Percentiles rank a stretch among this genome's conserved stretches.
Conservation (phyloP, 495 filamentous ascomycete genomes). For the Podospora tetraspora region DNA sequence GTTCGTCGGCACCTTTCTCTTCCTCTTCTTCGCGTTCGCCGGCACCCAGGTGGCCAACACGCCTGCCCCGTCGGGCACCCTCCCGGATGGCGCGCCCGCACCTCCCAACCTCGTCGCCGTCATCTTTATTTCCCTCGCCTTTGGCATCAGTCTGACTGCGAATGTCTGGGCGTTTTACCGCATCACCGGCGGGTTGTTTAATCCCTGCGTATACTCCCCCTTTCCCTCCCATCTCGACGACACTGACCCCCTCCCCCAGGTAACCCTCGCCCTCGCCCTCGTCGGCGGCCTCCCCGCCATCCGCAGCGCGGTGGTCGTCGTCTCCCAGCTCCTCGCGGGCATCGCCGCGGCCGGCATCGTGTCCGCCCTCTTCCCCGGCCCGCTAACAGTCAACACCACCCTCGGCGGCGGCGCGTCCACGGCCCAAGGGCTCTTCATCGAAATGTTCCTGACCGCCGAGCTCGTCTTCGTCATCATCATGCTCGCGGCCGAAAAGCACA, state of each 20-base stretch:
- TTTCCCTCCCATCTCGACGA: background rate
- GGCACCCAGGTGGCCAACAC: conserved; percentile 69
- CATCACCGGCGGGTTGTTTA: conserved; percentile 74
- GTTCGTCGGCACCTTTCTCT: conserved; percentile 76
- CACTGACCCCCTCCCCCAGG: conserved; percentile 10
- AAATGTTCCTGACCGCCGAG: conserved; percentile 73
- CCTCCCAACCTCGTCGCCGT: conserved; percentile 42
- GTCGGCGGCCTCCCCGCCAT: conserved; percentile 50
- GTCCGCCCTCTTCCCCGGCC: conserved; percentile 56
- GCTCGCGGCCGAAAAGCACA: conserved; percentile 77
- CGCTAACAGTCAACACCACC: conserved; percentile 55
- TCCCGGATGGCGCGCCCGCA: conserved; percentile 13
- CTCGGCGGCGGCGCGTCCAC: conserved; percentile 53
- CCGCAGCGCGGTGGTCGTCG: conserved; percentile 46
- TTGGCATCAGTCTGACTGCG: conserved; percentile 70
- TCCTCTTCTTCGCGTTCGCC: conserved; percentile 76
- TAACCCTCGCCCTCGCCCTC: conserved; percentile 53
- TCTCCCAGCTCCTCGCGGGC: conserved; percentile 53
- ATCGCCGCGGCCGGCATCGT: conserved; percentile 57
- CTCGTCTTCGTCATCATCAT: conserved; percentile 77
- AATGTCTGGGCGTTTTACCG: conserved; percentile 87
- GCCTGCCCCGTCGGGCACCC: conserved; percentile 14
- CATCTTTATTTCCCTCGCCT: conserved; percentile 65
- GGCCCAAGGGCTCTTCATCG: conserved; percentile 66
- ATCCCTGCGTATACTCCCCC: conserved; percentile 49